Evolutionary conservation across 75 land plant genomes (phyloP).

Genomic region (Pinus tabuliformis): DNA sequence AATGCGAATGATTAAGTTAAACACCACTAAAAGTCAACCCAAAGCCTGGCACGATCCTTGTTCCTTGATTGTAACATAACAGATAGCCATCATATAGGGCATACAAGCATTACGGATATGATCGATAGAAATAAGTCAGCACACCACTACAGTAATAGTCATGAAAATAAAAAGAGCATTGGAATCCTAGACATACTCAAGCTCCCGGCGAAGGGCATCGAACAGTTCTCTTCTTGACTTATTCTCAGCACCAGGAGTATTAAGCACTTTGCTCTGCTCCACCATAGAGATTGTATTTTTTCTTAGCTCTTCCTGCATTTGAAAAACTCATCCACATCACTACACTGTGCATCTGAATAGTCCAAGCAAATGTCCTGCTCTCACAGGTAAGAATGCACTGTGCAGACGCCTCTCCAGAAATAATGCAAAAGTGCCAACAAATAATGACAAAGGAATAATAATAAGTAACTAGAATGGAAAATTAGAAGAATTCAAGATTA

Average conservation of each 20-base stretch:
- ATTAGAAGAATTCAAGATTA: neutral
- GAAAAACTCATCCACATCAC: neutral
- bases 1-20: neutral
- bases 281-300: conserved; percentile 80
- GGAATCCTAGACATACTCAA: conserved; percentile 64
- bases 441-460: neutral
- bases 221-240: conserved; percentile 87
- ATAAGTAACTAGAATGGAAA: neutral
- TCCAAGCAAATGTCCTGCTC: neutral
- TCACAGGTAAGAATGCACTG: neutral
- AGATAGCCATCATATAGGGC: neutral
- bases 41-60: neutral
- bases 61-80: neutral
- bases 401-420: neutral
- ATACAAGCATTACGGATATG: neutral
- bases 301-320: conserved; percentile 83
- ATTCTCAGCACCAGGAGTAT: conserved; percentile 94
- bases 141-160: neutral
- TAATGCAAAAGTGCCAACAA: neutral
- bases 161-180: conserved; percentile 6
- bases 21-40: neutral
- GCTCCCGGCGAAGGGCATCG: conserved; percentile 82
- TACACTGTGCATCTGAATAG: neutral
- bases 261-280: conserved; percentile 84
- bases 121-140: neutral